These are phyloP conservation scores for Podospora sp. DNA, from an alignment of 495 filamentous ascomycete species.

Conservation along the genomic window DNA sequence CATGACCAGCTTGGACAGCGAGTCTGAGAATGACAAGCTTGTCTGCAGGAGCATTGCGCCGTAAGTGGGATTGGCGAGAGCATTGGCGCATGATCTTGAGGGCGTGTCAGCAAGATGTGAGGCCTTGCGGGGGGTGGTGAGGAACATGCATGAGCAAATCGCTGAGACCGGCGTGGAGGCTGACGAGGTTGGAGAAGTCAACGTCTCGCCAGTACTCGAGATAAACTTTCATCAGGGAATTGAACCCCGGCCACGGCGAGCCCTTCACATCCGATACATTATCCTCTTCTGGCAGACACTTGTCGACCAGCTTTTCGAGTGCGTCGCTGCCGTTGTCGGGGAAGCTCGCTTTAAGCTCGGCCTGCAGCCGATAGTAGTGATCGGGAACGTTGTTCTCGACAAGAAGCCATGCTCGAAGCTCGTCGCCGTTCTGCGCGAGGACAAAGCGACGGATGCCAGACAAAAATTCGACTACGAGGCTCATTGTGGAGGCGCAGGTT, in stretches of 20 bases:
- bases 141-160: constrained; percentile 66
- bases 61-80: constrained; percentile 74
- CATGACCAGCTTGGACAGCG: constrained; percentile 79
- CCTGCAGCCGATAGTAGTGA: constrained; percentile 67
- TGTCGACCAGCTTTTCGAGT: constrained; percentile 64
- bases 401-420: constrained; percentile 48
- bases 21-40: constrained; percentile 72
- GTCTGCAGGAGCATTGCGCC: constrained; percentile 78
- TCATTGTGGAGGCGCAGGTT: constrained; percentile 32
- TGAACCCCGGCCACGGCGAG: constrained; percentile 72
- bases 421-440: constrained; percentile 41
- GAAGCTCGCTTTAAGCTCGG: constrained; percentile 63
- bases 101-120: constrained; percentile 14
- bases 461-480: constrained; percentile 45
- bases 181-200: constrained; percentile 70
- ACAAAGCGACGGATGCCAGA: constrained; percentile 44
- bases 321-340: constrained; percentile 49
- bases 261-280: constrained; percentile 51
- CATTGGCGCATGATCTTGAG: constrained; percentile 71
- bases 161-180: constrained; percentile 73
- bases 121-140: constrained; percentile 1
- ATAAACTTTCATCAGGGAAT: constrained; percentile 76
- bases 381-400: constrained; percentile 52
- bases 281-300: constrained; percentile 56
- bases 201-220: constrained; percentile 78